Evolutionary conservation across 2,329 filamentous ascomycete species (phyloP).

Genomic region (Penicillium palitans): DNA sequence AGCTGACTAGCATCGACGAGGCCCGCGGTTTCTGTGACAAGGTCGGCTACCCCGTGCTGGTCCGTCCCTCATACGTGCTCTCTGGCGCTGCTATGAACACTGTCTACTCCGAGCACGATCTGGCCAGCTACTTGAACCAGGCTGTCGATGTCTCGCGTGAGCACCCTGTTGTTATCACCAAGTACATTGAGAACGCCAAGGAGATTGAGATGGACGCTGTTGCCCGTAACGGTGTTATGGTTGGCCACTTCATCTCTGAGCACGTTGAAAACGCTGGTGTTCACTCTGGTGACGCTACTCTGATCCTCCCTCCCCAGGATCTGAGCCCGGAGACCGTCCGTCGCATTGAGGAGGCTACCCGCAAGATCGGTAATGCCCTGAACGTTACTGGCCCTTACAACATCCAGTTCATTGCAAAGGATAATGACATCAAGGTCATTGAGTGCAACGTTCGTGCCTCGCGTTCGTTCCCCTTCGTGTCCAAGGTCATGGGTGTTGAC

Average conservation of each 20-base stretch:
- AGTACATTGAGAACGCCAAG: conserved; percentile 99
- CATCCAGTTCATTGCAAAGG: conserved; percentile 99
- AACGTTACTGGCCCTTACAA: conserved; percentile 98
- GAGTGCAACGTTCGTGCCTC: conserved; percentile 98
- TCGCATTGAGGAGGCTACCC: conserved; percentile 90
- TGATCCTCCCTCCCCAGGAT: conserved; percentile 94
- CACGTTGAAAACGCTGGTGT: conserved; percentile 99
- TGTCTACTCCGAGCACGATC: conserved; percentile 91
- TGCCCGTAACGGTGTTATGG: conserved; percentile 81
- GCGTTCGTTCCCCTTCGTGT: conserved; percentile 95
- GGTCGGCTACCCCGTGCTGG: conserved; percentile 89
- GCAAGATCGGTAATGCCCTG: conserved; percentile 89
- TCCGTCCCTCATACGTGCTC: conserved; percentile 93
- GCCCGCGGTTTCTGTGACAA: conserved; percentile 82
- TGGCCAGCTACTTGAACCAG: conserved; percentile 84
- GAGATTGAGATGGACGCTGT: conserved; percentile 99
- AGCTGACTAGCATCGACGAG: conserved; percentile 91
- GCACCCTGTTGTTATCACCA: conserved; percentile 96
- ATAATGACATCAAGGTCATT: conserved; percentile 99
- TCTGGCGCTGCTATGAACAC: conserved; percentile 99
- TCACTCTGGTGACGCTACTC: conserved; percentile 94
- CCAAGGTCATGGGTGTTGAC: conserved; percentile 97
- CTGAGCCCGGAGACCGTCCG: conserved; percentile 82
- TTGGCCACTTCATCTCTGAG: conserved; percentile 96
- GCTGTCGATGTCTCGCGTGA: conserved; percentile 91